Percentiles rank a stretch among this genome's conserved stretches.
Evolutionary conservation across 1,284 basidiomycete genomes (phyloP).

Genomic region (Cryptococcus sp.): DNA sequence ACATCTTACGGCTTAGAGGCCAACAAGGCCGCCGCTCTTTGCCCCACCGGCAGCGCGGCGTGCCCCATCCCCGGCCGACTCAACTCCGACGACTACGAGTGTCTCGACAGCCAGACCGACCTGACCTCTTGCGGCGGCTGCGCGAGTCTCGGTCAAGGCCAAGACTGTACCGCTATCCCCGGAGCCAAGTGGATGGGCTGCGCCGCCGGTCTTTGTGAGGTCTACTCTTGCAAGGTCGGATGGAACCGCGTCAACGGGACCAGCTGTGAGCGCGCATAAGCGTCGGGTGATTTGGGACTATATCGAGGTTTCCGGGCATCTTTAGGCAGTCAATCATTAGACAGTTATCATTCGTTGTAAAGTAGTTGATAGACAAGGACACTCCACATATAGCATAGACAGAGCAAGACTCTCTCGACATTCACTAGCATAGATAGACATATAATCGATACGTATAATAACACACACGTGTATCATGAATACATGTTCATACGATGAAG

Average conservation of each 20-base stretch:
- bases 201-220: conserved; percentile 59
- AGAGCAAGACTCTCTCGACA: too few species aligned
- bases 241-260: conserved; percentile 25
- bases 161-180: conserved; percentile 67
- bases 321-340: too few species aligned
- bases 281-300: background rate
- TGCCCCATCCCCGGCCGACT: conserved; percentile 59
- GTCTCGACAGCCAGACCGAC: conserved; percentile 51
- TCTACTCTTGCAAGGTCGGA: conserved; percentile 46
- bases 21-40: conserved; percentile 51
- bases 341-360: too few species aligned
- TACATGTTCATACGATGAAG: too few species aligned
- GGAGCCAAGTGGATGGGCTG: conserved; percentile 72
- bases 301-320: too few species aligned
- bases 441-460: too few species aligned
- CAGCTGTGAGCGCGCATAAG: conserved; percentile 13
- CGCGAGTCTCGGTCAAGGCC: conserved; percentile 61
- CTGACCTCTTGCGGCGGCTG: conserved; percentile 67
- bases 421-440: too few species aligned
- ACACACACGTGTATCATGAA: too few species aligned
- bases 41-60: conserved; percentile 62
- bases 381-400: too few species aligned
- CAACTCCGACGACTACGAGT: conserved; percentile 58
- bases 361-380: too few species aligned
- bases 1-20: conserved; percentile 23